phyloP scores from a whole-genome alignment of 352 stramenopile genomes.

The Aphanomyces invadans region DNA sequence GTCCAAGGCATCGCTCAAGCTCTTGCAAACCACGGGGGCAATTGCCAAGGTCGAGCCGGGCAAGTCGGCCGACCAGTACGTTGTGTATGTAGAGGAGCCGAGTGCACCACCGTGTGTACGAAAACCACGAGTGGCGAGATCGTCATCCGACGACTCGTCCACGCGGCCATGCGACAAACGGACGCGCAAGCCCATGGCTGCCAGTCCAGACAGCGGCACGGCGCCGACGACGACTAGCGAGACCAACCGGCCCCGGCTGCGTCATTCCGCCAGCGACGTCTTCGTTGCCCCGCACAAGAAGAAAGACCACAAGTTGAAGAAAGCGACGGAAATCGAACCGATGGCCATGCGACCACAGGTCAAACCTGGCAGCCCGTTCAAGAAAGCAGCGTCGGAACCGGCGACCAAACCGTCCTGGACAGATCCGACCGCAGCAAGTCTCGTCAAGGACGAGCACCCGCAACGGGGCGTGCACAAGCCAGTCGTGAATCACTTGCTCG shows the following conservation, averaged over 20 bases:
- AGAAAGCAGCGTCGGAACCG: constrained; percentile 2
- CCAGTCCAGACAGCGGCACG: background rate
- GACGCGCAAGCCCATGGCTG: background rate
- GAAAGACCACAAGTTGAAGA: background rate
- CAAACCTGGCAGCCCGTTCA: background rate
- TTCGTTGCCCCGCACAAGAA: background rate
- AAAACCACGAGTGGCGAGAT: constrained; percentile 1
- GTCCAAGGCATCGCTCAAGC: constrained; percentile 42
- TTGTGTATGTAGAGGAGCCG: constrained; percentile 46
- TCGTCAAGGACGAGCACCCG: no score
- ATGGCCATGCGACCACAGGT: background rate
- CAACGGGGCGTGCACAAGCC: constrained; percentile 28
- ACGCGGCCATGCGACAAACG: background rate
- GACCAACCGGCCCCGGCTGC: background rate
- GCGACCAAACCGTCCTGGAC: background rate
- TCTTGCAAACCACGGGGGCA: constrained; percentile 58
- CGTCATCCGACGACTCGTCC: background rate
- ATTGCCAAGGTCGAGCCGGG: constrained; percentile 45
- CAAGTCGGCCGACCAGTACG: constrained; percentile 51
- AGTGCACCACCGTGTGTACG: no score
- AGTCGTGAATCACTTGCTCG: constrained; percentile 54
- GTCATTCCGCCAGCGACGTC: background rate
- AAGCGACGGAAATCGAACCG: background rate
- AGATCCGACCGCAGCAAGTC: no score
- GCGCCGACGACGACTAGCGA: background rate